phyloP scores from a whole-genome alignment of 2,329 filamentous ascomycete species.

The Ophiostoma sp. region DNA sequence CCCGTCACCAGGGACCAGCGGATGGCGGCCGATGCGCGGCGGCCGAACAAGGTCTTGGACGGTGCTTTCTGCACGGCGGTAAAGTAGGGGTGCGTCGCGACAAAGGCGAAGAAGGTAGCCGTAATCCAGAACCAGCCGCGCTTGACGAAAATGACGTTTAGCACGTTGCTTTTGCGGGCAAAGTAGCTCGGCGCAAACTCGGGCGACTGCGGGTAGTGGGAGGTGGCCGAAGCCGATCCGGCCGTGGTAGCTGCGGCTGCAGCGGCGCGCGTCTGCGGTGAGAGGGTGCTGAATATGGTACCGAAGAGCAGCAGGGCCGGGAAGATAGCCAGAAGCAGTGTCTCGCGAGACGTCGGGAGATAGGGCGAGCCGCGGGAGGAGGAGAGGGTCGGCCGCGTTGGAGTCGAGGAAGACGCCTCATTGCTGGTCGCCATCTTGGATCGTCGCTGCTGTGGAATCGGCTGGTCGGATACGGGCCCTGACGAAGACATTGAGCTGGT shows the following conservation, averaged over 20 bases:
- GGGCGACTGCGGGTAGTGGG: conserved; percentile 34
- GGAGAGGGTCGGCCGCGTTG: background rate
- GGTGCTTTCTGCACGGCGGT: conserved; percentile 23
- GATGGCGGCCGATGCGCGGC: conserved; percentile 47
- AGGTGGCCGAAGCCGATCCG: conserved; percentile 29
- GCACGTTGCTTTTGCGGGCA: conserved; percentile 83
- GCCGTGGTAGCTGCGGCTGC: conserved; percentile 51
- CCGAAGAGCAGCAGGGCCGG: conserved; percentile 74
- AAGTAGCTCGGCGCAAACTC: conserved; percentile 73
- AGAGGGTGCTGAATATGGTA: conserved; percentile 71
- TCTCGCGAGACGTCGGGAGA: conserved; percentile 65
- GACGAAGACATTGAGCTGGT: background rate
- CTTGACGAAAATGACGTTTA: conserved; percentile 94
- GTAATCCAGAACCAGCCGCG: conserved; percentile 91
- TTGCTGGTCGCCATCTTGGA: background rate
- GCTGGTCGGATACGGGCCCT: background rate
- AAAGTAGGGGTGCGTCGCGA: conserved; percentile 60
- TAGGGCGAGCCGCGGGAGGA: conserved; percentile 33
- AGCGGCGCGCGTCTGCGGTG: conserved; percentile 61
- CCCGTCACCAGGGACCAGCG: conserved; percentile 68
- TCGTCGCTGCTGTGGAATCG: background rate
- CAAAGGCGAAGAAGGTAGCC: conserved; percentile 63
- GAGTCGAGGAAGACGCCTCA: background rate
- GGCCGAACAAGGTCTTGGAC: conserved; percentile 21
- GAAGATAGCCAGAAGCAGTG: conserved; percentile 62